Evolutionary conservation across 2,329 filamentous ascomycete genomes (phyloP), one percentile per base, ranked within the genome.

Genomic region (Arachnomyces sp.): DNA sequence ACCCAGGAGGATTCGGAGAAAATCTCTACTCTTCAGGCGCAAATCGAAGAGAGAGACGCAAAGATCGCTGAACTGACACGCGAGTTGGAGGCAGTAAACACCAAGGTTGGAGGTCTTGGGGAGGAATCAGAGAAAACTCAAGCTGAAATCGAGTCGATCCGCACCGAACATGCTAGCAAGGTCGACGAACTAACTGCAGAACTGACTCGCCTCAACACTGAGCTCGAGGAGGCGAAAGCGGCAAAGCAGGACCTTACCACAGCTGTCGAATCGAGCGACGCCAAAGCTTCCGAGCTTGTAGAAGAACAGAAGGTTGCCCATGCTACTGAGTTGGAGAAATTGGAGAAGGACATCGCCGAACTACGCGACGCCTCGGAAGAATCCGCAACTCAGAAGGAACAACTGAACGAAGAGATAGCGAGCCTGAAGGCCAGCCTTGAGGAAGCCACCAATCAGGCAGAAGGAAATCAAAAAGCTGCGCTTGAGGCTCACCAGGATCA

Each of bases 231-330:
- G 37, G 54, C 55, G 0, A 62, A 67, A 35, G 35, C 47, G 5
- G 57, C 59, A 40, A 56, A 55, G 13, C 60, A 63, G 38, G 59
- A 63, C 14, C 39, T 64, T 17, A 60, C 63, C 40, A 56, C 55
- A 2, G 63, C 63, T 2, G 44, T 53, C 3, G 54, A 58, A 14
- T 50, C 63, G 28, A 61, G 61, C 4, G 60, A 66, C 41, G 52
- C 56, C 18, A 54, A 63, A 43, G 51, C 53, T 9, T 52, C 57
- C 11, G 49, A 56, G 13, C 49, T 57, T n/a, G 51, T 66, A 7
- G 62, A 65, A 16, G 56, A 63, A 25, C 47, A 64, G 38, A 64
- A 66, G 49, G 44, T 49, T 13, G 50, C 55, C 13, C 62, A 67
- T 38, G 52, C 59, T 31, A 49, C 54, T 16, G 55, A 65, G 38